A percentile compares a stretch with the other conserved stretches of the same genome.
Conservation (phyloP, 1,284 basidiomycete species). For the Fomitopsis schrenkii region DNA sequence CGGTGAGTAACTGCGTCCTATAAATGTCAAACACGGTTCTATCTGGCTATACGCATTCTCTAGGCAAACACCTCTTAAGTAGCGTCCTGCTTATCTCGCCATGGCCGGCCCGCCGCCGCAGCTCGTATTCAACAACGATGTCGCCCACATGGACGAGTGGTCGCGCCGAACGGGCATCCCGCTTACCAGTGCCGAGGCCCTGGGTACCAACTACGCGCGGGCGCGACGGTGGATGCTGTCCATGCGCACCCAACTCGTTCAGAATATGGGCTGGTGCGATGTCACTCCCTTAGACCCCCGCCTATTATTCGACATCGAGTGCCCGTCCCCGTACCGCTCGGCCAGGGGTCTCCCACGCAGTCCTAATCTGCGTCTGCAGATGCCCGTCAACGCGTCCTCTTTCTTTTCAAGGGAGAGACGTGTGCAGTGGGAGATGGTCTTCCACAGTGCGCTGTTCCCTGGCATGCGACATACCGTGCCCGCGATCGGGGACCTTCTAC, state of each 20-base stretch:
- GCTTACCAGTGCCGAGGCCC: slow-evolving; percentile 72
- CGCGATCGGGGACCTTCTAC: slow-evolving; percentile 72
- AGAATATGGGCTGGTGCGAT: slow-evolving; percentile 66
- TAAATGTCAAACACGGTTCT: slow-evolving; percentile 18
- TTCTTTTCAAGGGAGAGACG: slow-evolving; percentile 80
- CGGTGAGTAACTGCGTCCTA: slow-evolving; percentile 17
- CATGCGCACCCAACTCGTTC: slow-evolving; percentile 58
- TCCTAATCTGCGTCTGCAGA: slow-evolving; percentile 64
- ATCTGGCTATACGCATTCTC: slow-evolving; percentile 14
- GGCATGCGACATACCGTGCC: slow-evolving; percentile 72
- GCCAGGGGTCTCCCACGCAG: slow-evolving; percentile 69
- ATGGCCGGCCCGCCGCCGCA: slow-evolving; percentile 39
- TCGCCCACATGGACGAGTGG: slow-evolving; percentile 78
- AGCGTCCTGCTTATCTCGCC: slow-evolving; percentile 5
- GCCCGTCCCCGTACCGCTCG: slow-evolving; percentile 71
- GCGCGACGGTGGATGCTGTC: slow-evolving; percentile 69
- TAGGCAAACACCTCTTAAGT: slow-evolving; percentile 5
- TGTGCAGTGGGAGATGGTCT: slow-evolving; percentile 85
- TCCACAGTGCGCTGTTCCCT: slow-evolving; percentile 78
- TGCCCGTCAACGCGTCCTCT: slow-evolving; percentile 72
- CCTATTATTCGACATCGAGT: slow-evolving; percentile 74
- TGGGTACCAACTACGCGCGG: slow-evolving; percentile 73
- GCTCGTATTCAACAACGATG: slow-evolving; percentile 72
- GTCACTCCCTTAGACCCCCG: slow-evolving; percentile 54
- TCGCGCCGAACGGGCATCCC: slow-evolving; percentile 71